Base-by-base conservation (phyloP, 352 stramenopile genomes). In the Pythium aristosporum region DNA sequence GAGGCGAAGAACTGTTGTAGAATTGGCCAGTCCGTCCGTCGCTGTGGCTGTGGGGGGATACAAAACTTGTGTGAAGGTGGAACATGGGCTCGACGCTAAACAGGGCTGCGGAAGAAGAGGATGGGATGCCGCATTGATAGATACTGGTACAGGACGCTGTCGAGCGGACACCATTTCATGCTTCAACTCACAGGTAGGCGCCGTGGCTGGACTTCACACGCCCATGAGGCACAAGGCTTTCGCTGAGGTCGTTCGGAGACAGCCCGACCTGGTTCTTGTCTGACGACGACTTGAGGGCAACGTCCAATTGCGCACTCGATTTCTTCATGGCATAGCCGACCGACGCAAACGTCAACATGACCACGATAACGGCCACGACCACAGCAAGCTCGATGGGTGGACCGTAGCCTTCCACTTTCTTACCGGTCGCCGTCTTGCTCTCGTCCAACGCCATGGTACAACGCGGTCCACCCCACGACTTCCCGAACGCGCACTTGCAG, bases 401-500 rank as follows among this genome's bases (percentile, higher is more conserved):
- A 2, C 63, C 57, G 43, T 65, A 65, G 39, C 55, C 56, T 16
- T 60, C 39, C 23, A 59, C 58, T 34, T 42, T 52, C 12, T 18
- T 50, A 16, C 57, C 57, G 25, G 13, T 32, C 5, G 39, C 47
- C 10, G 36, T 44, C 34, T 53, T 23, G 28, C 23, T 60, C 10
- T 79, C 70, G 18, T 69, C 71, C n/a, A 82, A 55, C 13, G 75
- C 56, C 6, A 62, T 57, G 0, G 77, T 88, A 47, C 74, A 89
- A 63, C 57, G 57, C 9, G 57, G 57, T 1, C 57, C 57, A 7
- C 57, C 57, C 57, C 57, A 63, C 18, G 57, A 75, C 72, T 81
- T 89, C 3, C 77, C 79, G 18, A 68, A 54, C 4, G 62, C 71
- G 47, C 83, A 91, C 6, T 67, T 59, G 61, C 83, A 92, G 1